These are phyloP conservation scores for Kodamaea sp. DNA, from an alignment of 1,139 yeast genomes.

Conservation along the genomic window DNA sequence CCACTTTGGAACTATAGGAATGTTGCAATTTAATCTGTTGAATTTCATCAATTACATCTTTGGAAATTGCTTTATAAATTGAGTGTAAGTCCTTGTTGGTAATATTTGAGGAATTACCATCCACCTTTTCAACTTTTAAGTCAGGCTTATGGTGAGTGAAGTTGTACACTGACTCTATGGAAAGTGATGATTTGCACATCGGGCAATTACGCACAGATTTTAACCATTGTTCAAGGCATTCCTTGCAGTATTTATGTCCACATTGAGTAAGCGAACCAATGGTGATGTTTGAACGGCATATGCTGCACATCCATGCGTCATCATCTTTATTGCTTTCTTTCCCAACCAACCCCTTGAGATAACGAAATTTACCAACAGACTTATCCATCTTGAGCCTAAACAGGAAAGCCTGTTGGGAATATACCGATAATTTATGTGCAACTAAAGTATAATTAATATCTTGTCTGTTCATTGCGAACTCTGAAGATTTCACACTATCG, in stretches of 20 bases:
- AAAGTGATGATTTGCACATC: constrained; percentile 58
- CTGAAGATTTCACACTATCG: constrained; percentile 57
- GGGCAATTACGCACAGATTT: constrained; percentile 60
- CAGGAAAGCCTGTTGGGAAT: constrained; percentile 6
- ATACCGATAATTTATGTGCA: constrained; percentile 9
- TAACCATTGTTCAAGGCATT: constrained; percentile 75
- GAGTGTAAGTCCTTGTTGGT: constrained; percentile 30
- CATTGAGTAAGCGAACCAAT: constrained; percentile 80
- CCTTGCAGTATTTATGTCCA: constrained; percentile 85
- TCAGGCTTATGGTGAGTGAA: constrained; percentile 51
- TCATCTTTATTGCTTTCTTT: constrained; percentile 9
- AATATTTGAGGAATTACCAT: constrained; percentile 19
- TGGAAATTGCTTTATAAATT: constrained; percentile 49
- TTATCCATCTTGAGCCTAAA: constrained; percentile 28
- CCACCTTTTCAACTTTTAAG: constrained; percentile 45
- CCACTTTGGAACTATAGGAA: constrained; percentile 80
- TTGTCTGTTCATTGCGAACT: constrained; percentile 20
- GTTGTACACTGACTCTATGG: constrained; percentile 49
- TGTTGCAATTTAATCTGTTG: constrained; percentile 39
- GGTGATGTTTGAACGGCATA: constrained; percentile 67
- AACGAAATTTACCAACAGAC: constrained; percentile 54
- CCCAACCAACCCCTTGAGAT: constrained; percentile 49
- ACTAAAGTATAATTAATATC: constrained; percentile 13
- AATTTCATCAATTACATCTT: constrained; percentile 40
- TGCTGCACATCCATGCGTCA: constrained; percentile 55